phyloP scores from a whole-genome alignment of 2,329 filamentous ascomycete species.

The Curvularia sp. region DNA sequence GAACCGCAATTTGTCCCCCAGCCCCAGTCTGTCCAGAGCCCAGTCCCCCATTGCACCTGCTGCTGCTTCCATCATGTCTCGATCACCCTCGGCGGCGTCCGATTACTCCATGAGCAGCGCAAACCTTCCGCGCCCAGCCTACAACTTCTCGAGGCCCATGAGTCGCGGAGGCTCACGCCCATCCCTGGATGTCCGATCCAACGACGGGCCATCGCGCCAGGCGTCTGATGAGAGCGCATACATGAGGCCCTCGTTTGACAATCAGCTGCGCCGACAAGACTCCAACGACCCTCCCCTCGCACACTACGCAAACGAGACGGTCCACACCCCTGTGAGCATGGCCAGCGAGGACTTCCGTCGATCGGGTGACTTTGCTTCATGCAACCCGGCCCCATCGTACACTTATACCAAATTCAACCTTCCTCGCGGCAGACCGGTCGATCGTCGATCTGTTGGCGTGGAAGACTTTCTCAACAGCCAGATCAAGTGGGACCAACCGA shows the following conservation, averaged over 20 bases:
- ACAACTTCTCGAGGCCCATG: slow-evolving; percentile 93
- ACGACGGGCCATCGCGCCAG: slow-evolving; percentile 48
- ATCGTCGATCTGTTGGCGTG: slow-evolving; percentile 61
- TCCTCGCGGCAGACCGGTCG: slow-evolving; percentile 80
- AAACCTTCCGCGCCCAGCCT: slow-evolving; percentile 72
- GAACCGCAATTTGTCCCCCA: slow-evolving; percentile 78
- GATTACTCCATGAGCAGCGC: slow-evolving; percentile 71
- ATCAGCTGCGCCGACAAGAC: slow-evolving; percentile 49
- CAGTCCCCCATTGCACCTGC: slow-evolving; percentile 71
- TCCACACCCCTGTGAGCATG: slow-evolving; percentile 75
- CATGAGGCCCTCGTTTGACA: slow-evolving; percentile 52
- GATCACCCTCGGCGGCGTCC: slow-evolving; percentile 85
- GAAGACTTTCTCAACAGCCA: slow-evolving; percentile 55
- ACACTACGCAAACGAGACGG: slow-evolving; percentile 68
- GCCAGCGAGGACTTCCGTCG: slow-evolving; percentile 73
- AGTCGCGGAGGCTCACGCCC: slow-evolving; percentile 72
- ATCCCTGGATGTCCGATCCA: slow-evolving; percentile 47
- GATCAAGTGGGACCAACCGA: slow-evolving; percentile 67
- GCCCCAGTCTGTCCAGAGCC: slow-evolving; percentile 67
- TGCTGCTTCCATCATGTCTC: slow-evolving; percentile 63
- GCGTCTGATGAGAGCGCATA: slow-evolving; percentile 47
- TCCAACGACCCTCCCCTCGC: slow-evolving; percentile 62
- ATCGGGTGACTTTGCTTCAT: slow-evolving; percentile 58
- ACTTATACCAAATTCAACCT: slow-evolving; percentile 85
- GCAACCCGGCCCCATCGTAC: slow-evolving; percentile 71